Evolutionary conservation across 768 basidiomycete species (phyloP).

Genomic region (Leccinum fibrillosum): DNA sequence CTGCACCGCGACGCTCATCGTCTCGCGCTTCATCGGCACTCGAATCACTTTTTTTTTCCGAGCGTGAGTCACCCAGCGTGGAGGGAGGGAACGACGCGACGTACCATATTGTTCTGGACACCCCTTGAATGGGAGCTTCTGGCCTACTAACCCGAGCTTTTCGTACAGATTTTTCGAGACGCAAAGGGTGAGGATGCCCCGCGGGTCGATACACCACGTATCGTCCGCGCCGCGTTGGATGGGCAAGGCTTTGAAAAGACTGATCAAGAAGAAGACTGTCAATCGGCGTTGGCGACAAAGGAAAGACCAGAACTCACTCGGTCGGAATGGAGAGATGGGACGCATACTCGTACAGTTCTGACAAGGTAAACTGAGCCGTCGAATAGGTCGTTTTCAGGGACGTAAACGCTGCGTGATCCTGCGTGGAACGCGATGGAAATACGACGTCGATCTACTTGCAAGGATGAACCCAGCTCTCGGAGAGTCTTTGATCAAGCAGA

Average conservation of each 20-base stretch:
- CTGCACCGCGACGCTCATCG: slow-evolving; percentile 35
- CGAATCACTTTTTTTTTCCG: slow-evolving; percentile 40
- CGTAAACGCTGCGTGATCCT: slow-evolving; percentile 39
- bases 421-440: slow-evolving; percentile 44
- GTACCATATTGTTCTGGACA: slow-evolving; percentile 47
- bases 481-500: slow-evolving; percentile 1
- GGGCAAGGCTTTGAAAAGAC: slow-evolving; percentile 37
- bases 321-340: slow-evolving; percentile 20
- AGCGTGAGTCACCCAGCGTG: too few relatives aligned
- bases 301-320: slow-evolving; percentile 7
- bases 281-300: neutral
- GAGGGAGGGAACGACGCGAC: slow-evolving; percentile 18
- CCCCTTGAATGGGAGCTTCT: slow-evolving; percentile 50
- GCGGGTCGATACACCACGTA: slow-evolving; percentile 67
- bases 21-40: slow-evolving; percentile 40
- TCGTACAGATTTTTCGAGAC: slow-evolving; percentile 59
- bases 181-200: slow-evolving; percentile 56
- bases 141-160: slow-evolving; percentile 56
- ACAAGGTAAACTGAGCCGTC: slow-evolving; percentile 42
- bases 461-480: slow-evolving; percentile 1
- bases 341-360: slow-evolving; percentile 40
- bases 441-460: slow-evolving; percentile 56
- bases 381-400: slow-evolving; percentile 43
- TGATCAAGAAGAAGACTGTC: slow-evolving; percentile 16
- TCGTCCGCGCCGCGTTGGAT: slow-evolving; percentile 41